phyloP scores from a whole-genome alignment of 306 rosid species.

The Vigna reflexopilosa region DNA sequence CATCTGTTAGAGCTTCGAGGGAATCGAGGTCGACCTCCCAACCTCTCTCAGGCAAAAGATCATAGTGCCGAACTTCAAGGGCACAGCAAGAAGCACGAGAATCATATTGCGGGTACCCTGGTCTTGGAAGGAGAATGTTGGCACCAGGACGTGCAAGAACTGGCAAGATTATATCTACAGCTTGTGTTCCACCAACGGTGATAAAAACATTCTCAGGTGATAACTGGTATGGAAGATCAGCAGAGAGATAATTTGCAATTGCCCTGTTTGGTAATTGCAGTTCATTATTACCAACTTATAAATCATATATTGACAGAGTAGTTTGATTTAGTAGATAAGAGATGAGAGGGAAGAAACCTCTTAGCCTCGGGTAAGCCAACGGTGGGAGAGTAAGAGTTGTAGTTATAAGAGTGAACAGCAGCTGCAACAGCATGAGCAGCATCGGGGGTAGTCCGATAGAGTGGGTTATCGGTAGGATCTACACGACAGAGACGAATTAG shows the following conservation, averaged over 20 bases:
- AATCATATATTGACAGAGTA: no score
- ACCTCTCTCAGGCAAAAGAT: conserved; percentile 62
- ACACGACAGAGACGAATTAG: conserved; percentile 55
- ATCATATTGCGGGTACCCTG: conserved; percentile 69
- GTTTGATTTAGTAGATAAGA: background rate
- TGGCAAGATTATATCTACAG: conserved; percentile 60
- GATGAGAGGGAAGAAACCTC: conserved; percentile 46
- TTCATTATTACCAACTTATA: no score
- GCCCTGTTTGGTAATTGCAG: conserved; percentile 45
- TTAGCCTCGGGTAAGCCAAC: conserved; percentile 54
- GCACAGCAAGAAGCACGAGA: conserved; percentile 49
- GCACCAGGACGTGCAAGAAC: conserved; percentile 69
- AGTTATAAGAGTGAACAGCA: conserved; percentile 52
- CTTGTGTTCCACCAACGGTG: conserved; percentile 71
- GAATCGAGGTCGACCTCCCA: conserved; percentile 75
- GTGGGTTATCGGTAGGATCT: conserved; percentile 58
- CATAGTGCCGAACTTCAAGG: conserved; percentile 69
- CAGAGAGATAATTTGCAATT: conserved; percentile 51
- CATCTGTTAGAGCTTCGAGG: conserved; percentile 65
- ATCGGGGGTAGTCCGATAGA: conserved; percentile 43
- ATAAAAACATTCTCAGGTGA: conserved; percentile 52
- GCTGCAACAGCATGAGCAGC: conserved; percentile 49
- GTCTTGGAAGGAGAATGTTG: conserved; percentile 76
- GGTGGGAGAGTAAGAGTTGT: conserved; percentile 65
- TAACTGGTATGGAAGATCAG: conserved; percentile 50